These are phyloP conservation scores for Corchorus olitorius DNA, from an alignment of 345 rosid species.

Conservation along the genomic window DNA sequence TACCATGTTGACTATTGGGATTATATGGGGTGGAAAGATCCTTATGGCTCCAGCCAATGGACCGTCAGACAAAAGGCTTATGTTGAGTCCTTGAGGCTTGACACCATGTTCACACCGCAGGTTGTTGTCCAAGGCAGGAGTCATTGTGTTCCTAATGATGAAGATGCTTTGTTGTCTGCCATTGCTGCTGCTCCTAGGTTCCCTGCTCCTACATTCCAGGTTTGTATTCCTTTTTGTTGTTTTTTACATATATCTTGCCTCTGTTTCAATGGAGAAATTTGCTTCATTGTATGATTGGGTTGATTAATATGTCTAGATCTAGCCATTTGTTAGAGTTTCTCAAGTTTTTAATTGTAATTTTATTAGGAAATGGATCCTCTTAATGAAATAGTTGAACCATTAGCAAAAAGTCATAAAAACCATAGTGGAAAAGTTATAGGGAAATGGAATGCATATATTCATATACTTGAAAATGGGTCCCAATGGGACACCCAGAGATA, in stretches of 20 bases:
- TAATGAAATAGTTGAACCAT: neutral
- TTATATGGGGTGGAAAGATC: slow-evolving; percentile 94
- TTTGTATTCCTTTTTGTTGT: neutral
- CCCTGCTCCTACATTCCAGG: slow-evolving; percentile 69
- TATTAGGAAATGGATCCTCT: neutral
- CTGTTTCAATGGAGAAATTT: neutral
- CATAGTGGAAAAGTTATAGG: neutral
- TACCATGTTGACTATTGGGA: slow-evolving; percentile 96
- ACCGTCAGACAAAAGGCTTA: slow-evolving; percentile 92
- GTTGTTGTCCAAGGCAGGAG: slow-evolving; percentile 70
- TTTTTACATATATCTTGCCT: neutral
- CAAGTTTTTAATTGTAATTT: neutral
- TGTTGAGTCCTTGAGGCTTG: slow-evolving; percentile 76
- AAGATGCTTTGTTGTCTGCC: slow-evolving; percentile 54
- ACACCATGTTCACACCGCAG: slow-evolving; percentile 91
- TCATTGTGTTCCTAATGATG: slow-evolving; percentile 67
- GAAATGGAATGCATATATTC: too few relatives aligned
- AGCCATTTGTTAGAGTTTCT: slow-evolving; percentile 7
- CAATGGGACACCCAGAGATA: too few relatives aligned
- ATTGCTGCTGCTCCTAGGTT: slow-evolving; percentile 63
- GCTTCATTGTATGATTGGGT: neutral
- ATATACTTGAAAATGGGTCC: too few relatives aligned
- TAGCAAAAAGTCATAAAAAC: neutral
- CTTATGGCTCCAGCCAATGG: slow-evolving; percentile 75
- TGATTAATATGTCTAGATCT: neutral